phyloP scores from a whole-genome alignment of 2,329 filamentous ascomycete species.

The Botrytis medusae region DNA sequence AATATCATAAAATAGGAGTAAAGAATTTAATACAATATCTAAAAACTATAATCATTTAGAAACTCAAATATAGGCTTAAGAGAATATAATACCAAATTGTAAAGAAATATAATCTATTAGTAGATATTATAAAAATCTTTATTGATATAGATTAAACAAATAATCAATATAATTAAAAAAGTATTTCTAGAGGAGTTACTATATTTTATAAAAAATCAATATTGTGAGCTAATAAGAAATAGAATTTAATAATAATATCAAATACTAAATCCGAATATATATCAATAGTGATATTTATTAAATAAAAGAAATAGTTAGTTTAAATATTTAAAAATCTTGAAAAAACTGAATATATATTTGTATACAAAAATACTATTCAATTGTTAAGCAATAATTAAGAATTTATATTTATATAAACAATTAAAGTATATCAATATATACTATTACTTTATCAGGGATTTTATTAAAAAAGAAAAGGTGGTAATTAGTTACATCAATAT shows the following conservation, averaged over 20 bases:
- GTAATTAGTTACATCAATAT: no score
- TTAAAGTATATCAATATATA: no score
- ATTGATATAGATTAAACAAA: neutral
- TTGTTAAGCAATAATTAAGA: no score
- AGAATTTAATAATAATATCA: neutral
- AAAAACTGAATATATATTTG: no score
- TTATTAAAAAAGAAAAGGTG: no score
- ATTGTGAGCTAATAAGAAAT: neutral
- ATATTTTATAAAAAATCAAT: neutral
- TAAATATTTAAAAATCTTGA: neutral
- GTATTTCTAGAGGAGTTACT: neutral
- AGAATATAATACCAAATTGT: neutral
- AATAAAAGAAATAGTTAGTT: neutral
- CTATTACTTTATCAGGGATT: no score
- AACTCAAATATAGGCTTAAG: neutral
- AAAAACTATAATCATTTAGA: neutral
- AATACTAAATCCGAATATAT: neutral
- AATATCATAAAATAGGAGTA: no score
- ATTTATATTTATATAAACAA: no score
- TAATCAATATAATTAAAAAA: neutral
- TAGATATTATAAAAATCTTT: neutral
- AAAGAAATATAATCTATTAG: neutral
- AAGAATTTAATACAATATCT: no score
- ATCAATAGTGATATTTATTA: neutral
- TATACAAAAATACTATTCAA: no score